Conservation (phyloP, 768 basidiomycete genomes). For the Rickenella mellea region DNA sequence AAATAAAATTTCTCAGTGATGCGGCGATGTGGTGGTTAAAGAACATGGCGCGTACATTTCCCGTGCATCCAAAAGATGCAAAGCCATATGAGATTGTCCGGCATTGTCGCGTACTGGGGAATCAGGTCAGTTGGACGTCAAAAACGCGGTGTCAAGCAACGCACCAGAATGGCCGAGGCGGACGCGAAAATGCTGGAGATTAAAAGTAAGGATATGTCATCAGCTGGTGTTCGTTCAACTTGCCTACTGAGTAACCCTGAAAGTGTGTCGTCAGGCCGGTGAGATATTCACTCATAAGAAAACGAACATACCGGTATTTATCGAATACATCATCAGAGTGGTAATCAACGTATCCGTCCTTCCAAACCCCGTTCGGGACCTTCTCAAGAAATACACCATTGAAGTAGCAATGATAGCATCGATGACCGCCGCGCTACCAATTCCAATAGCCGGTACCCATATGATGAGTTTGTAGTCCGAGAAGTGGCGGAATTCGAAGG, state of each 20-base stretch:
- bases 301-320: conserved; percentile 31
- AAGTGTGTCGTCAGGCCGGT: too few relatives aligned
- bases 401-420: conserved; percentile 1
- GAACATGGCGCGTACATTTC: conserved; percentile 43
- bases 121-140: neutral
- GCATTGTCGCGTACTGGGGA: conserved; percentile 35
- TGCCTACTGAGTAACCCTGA: too few relatives aligned
- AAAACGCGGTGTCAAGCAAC: neutral
- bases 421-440: conserved; percentile 1
- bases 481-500: conserved; percentile 23
- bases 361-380: neutral
- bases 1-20: neutral
- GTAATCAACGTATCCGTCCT: conserved; percentile 37
- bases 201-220: too few relatives aligned
- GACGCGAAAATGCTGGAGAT: conserved; percentile 32
- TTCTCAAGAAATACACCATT: neutral
- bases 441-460: conserved; percentile 1
- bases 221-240: too few relatives aligned
- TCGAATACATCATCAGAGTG: conserved; percentile 32
- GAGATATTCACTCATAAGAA: too few relatives aligned
- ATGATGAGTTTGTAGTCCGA: conserved; percentile 22
- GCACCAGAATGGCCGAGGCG: conserved; percentile 31
- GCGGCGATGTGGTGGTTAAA: neutral
- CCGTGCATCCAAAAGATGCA: conserved; percentile 43
- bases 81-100: conserved; percentile 36